These are phyloP conservation scores for Pythium phragmiticola DNA, from an alignment of 352 stramenopile genomes.

Conservation along the genomic window DNA sequence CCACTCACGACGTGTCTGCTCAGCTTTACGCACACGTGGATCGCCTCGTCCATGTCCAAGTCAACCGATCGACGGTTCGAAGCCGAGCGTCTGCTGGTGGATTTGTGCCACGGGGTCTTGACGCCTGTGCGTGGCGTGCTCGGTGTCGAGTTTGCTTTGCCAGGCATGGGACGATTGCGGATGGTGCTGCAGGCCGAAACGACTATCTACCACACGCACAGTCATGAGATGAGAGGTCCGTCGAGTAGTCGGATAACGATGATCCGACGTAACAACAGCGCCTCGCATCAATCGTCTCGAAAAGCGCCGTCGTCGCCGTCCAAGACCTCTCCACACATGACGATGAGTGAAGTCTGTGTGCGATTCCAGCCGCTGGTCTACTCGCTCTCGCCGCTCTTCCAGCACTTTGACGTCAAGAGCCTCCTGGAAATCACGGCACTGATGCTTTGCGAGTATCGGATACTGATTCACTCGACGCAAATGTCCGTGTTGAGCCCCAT, in stretches of 20 bases:
- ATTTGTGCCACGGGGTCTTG: slow-evolving; percentile 56
- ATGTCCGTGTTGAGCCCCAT: slow-evolving; percentile 74
- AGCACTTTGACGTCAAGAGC: slow-evolving; percentile 73
- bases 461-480: slow-evolving; percentile 77
- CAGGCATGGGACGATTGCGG: slow-evolving; percentile 29
- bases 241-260: slow-evolving; percentile 2
- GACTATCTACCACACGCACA: slow-evolving; percentile 45
- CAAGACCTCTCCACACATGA: slow-evolving; percentile 35
- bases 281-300: background rate
- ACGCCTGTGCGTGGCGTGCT: slow-evolving; percentile 67
- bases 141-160: slow-evolving; percentile 55
- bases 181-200: slow-evolving; percentile 53
- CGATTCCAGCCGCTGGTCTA: slow-evolving; percentile 67
- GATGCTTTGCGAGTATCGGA: slow-evolving; percentile 74
- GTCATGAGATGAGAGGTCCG: background rate
- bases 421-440: slow-evolving; percentile 66
- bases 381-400: slow-evolving; percentile 64
- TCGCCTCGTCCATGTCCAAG: slow-evolving; percentile 18
- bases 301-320: slow-evolving; percentile 24
- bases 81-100: slow-evolving; percentile 39
- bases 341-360: slow-evolving; percentile 24
- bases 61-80: slow-evolving; percentile 1
- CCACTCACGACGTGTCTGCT: slow-evolving; percentile 54
- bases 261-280: slow-evolving; percentile 14
- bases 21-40: slow-evolving; percentile 52